Evolutionary conservation across 208 protist species (phyloP).

Genomic region (Trypanosoma boissoni): DNA sequence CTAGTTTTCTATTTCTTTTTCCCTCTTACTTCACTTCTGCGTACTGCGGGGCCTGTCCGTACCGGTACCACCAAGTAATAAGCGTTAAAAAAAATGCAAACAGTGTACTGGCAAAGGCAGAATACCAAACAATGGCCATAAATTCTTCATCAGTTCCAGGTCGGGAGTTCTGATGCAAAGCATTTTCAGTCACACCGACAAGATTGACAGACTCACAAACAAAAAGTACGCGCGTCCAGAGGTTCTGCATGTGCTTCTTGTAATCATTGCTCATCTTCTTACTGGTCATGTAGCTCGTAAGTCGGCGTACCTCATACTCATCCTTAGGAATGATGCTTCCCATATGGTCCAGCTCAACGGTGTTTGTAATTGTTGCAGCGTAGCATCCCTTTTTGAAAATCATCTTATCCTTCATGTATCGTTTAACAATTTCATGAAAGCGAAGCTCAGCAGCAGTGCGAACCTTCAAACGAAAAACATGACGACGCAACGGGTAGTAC

Average conservation of each 20-base stretch:
- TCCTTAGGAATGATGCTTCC: constrained; percentile 90
- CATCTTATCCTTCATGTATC: constrained; percentile 89
- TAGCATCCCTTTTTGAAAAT: constrained; percentile 79
- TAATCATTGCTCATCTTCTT: constrained; percentile 91
- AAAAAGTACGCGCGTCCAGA: constrained; percentile 82
- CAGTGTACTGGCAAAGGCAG: constrained; percentile 56
- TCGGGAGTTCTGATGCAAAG: constrained; percentile 72
- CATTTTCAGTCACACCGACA: constrained; percentile 74
- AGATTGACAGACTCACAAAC: constrained; percentile 81
- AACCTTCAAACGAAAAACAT: constrained; percentile 86
- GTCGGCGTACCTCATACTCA: constrained; percentile 85
- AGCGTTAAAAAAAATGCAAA: constrained; percentile 65
- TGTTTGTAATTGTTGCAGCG: constrained; percentile 84
- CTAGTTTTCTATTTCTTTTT: not conserved
- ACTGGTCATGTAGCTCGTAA: constrained; percentile 90
- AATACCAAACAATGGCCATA: constrained; percentile 88
- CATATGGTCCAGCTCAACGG: constrained; percentile 88
- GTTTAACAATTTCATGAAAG: constrained; percentile 85
- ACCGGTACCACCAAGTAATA: constrained; percentile 81
- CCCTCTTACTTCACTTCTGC: constrained; percentile 73
- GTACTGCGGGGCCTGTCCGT: constrained; percentile 81
- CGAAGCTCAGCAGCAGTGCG: constrained; percentile 84
- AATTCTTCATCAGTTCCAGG: constrained; percentile 89
- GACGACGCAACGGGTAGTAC: constrained; percentile 79
- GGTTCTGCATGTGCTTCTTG: constrained; percentile 86